These are phyloP conservation scores for Knufia fluminis DNA, from an alignment of 2,329 filamentous ascomycete genomes.

Conservation along the genomic window DNA sequence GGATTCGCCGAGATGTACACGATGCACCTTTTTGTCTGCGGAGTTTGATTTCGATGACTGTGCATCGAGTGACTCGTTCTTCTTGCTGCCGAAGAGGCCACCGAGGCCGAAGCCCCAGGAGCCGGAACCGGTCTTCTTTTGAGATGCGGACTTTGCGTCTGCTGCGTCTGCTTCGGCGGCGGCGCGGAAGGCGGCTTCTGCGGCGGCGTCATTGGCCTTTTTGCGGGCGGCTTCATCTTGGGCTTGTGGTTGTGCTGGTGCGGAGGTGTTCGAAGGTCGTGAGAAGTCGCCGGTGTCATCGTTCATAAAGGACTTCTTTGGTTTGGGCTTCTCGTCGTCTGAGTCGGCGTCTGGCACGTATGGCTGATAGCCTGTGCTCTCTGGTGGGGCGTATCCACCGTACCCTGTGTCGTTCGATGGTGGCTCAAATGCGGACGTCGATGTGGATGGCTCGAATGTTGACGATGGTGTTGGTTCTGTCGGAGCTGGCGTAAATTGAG, in stretches of 20 bases:
- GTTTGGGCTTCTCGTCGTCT: conserved; percentile 46
- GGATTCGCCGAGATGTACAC: conserved; percentile 82
- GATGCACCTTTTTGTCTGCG: conserved; percentile 51
- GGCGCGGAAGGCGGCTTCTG: conserved; percentile 23
- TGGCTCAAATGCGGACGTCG: conserved; percentile 32
- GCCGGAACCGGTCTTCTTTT: conserved; percentile 32
- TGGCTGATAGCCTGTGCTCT: conserved; percentile 25
- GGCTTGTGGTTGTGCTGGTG: conserved; percentile 3
- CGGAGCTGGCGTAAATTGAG: not conserved
- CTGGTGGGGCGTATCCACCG: conserved; percentile 26
- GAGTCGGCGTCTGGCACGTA: conserved; percentile 40
- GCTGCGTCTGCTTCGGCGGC: conserved; percentile 22
- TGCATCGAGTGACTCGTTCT: conserved; percentile 52
- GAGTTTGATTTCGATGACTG: conserved; percentile 23
- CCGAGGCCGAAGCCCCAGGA: conserved; percentile 67
- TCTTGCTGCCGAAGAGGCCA: conserved; percentile 72
- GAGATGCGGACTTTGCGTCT: conserved; percentile 36
- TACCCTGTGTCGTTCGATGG: conserved; percentile 23
- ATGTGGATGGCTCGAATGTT: not conserved
- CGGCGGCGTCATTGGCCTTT: conserved; percentile 21
- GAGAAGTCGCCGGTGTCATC: conserved; percentile 57
- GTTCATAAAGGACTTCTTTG: conserved; percentile 70
- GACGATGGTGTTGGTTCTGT: conserved; percentile 6
- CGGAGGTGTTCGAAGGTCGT: conserved; percentile 8
- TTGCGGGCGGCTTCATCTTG: conserved; percentile 17